Conservation (phyloP, 768 basidiomycete genomes). For the Russula griseocarnosa region DNA sequence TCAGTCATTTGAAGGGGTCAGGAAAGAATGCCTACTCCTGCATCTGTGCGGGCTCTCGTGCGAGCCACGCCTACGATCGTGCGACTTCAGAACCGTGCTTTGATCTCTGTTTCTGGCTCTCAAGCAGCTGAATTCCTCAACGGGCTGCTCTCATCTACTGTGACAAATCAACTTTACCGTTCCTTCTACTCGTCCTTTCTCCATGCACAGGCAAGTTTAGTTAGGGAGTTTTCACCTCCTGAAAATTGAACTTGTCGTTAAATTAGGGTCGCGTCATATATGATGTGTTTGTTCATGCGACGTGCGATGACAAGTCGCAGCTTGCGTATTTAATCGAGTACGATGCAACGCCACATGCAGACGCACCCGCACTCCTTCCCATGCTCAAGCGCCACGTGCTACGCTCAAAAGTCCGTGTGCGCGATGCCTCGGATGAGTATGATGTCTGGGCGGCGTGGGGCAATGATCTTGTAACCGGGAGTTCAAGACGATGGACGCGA, state of each 20-base stretch:
- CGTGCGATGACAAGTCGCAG: conserved; percentile 41
- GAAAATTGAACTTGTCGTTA: conserved; percentile 23
- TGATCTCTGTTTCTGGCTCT: conserved; percentile 75
- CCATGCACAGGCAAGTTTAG: conserved; percentile 63
- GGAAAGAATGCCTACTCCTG: conserved; percentile 36
- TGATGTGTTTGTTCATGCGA: conserved; percentile 81
- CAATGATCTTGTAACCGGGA: conserved; percentile 38
- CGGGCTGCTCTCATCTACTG: conserved; percentile 58
- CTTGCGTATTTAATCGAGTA: conserved; percentile 67
- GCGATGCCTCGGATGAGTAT: conserved; percentile 72
- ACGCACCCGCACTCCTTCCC: conserved; percentile 57
- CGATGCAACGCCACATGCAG: conserved; percentile 46
- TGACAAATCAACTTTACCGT: conserved; percentile 42
- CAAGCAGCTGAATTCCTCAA: conserved; percentile 81
- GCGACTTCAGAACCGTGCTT: conserved; percentile 56
- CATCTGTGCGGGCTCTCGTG: conserved; percentile 42
- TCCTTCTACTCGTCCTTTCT: conserved; percentile 71
- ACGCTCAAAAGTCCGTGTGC: conserved; percentile 82
- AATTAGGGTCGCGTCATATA: conserved; percentile 81
- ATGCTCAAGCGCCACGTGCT: conserved; percentile 81
- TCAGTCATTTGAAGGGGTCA: not conserved
- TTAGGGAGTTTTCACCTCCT: conserved; percentile 14
- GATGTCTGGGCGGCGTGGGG: conserved; percentile 85
- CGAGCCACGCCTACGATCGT: conserved; percentile 47
- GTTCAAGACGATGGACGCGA: conserved; percentile 47